A percentile compares a stretch with the other conserved stretches of the same genome.
phyloP scores from a whole-genome alignment of 2,329 filamentous ascomycete genomes.

The Paraconiothyrium sp. region DNA sequence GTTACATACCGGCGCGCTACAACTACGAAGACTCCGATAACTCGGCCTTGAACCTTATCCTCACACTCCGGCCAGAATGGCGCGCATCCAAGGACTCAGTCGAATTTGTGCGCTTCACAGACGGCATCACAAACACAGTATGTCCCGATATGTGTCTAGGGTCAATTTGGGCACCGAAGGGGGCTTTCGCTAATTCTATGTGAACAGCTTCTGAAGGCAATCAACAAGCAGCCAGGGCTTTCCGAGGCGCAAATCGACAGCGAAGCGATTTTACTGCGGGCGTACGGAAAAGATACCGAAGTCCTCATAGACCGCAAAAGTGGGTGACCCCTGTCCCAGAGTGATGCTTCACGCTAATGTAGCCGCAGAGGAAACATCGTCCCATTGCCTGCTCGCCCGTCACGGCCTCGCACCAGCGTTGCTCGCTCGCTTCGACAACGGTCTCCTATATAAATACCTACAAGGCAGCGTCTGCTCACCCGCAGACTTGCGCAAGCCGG shows the following conservation, averaged over 20 bases:
- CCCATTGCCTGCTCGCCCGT: slow-evolving; percentile 86
- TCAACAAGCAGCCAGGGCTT: slow-evolving; percentile 73
- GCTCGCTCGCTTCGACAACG: slow-evolving; percentile 92
- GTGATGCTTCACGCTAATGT: slow-evolving; percentile 22
- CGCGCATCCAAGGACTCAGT: slow-evolving; percentile 75
- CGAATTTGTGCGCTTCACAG: slow-evolving; percentile 90
- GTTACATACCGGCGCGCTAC: slow-evolving; percentile 79
- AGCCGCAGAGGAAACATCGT: slow-evolving; percentile 65
- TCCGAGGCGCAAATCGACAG: slow-evolving; percentile 81
- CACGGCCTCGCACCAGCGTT: slow-evolving; percentile 85
- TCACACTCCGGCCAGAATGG: slow-evolving; percentile 86
- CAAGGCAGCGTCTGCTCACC: slow-evolving; percentile 81
- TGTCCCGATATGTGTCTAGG: slow-evolving; percentile 40
- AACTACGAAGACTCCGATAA: slow-evolving; percentile 78
- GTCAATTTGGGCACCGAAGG: not conserved
- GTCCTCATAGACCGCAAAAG: slow-evolving; percentile 95
- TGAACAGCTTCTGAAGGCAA: slow-evolving; percentile 72
- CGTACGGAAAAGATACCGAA: slow-evolving; percentile 94
- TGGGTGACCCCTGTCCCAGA: slow-evolving; percentile 54
- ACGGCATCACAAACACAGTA: slow-evolving; percentile 96
- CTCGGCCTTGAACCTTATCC: slow-evolving; percentile 81
- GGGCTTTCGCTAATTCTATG: slow-evolving; percentile 19
- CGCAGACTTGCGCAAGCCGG: slow-evolving; percentile 77
- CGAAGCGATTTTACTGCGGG: slow-evolving; percentile 87
- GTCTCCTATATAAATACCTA: slow-evolving; percentile 93